phyloP scores from a whole-genome alignment of 768 basidiomycete genomes.

The Boletus rubescentipes region DNA sequence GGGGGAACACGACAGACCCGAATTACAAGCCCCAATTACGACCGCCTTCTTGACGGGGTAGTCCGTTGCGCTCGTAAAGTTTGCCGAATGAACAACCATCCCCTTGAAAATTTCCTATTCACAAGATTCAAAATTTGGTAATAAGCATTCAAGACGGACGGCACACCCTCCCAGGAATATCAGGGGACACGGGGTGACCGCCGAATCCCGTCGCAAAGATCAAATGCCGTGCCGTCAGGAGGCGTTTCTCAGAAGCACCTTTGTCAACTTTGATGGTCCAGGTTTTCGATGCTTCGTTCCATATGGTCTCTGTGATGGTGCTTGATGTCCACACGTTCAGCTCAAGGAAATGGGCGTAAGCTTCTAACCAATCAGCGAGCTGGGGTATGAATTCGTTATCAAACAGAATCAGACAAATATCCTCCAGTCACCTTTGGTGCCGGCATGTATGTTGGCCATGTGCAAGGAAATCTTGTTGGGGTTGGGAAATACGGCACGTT shows the following conservation, averaged over 20 bases:
- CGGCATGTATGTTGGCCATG: constrained; percentile 49
- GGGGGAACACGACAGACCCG: constrained; percentile 33
- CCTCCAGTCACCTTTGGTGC: constrained; percentile 40
- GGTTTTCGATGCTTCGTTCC: constrained; percentile 35
- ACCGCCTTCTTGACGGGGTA: constrained; percentile 59
- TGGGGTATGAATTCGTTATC: constrained; percentile 11
- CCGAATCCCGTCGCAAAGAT: constrained; percentile 53
- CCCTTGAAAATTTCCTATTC: constrained; percentile 48
- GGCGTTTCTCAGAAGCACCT: constrained; percentile 28
- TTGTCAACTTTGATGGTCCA: constrained; percentile 43
- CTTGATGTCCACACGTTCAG: constrained; percentile 58
- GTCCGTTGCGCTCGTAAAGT: constrained; percentile 44
- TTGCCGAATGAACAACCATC: constrained; percentile 44
- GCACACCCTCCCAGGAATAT: constrained; percentile 22
- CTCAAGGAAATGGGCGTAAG: constrained; percentile 53
- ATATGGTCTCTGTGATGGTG: constrained; percentile 32
- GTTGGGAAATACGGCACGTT: constrained; percentile 1
- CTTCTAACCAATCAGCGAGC: constrained; percentile 60
- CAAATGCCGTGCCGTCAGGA: constrained; percentile 44
- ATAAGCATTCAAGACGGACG: background rate
- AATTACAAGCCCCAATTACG: constrained; percentile 57
- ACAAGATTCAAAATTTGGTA: background rate
- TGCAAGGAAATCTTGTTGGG: constrained; percentile 45
- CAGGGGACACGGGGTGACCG: constrained; percentile 40
- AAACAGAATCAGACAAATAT: background rate